Evolutionary conservation across 805 yeast species (phyloP).

Genomic region (Metschnikowia matae): DNA sequence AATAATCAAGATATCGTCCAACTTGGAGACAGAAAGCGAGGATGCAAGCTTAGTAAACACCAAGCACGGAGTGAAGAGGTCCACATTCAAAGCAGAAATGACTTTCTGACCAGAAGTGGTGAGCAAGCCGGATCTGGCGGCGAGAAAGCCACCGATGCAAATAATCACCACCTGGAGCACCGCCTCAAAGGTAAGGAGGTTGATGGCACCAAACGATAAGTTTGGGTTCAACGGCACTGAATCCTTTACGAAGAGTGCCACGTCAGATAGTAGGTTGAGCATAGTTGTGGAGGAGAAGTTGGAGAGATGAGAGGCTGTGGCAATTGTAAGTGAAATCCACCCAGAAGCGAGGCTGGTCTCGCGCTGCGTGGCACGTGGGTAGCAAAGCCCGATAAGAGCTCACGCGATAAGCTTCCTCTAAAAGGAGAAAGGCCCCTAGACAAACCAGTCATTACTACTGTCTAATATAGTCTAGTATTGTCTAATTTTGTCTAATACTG

Average conservation of each 20-base stretch:
- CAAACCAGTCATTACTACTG: too few species aligned
- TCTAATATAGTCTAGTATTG: too few species aligned
- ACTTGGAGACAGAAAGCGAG: constrained; percentile 65
- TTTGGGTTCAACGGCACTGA: constrained; percentile 15
- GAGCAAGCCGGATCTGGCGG: constrained; percentile 70
- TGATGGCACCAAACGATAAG: constrained; percentile 40
- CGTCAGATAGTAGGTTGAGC: constrained; percentile 8
- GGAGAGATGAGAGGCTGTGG: not conserved
- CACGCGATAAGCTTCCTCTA: not conserved
- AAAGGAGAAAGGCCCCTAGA: too few species aligned
- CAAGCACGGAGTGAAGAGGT: constrained; percentile 91
- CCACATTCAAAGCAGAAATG: constrained; percentile 76
- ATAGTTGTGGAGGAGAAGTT: not conserved
- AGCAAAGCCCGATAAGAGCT: constrained; percentile 2
- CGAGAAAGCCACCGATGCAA: constrained; percentile 80
- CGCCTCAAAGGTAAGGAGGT: constrained; percentile 83
- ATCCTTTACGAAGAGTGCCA: not conserved
- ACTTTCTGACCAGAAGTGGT: constrained; percentile 71
- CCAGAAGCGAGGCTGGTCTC: constrained; percentile 1
- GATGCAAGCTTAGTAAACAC: constrained; percentile 77
- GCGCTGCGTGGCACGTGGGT: constrained; percentile 4
- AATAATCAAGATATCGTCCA: constrained; percentile 75
- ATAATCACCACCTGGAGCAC: constrained; percentile 86
- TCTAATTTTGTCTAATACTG: too few species aligned
- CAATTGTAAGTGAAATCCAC: not conserved